phyloP scores from a whole-genome alignment of 1,284 basidiomycete genomes.

The Hortiboletus rubellus region DNA sequence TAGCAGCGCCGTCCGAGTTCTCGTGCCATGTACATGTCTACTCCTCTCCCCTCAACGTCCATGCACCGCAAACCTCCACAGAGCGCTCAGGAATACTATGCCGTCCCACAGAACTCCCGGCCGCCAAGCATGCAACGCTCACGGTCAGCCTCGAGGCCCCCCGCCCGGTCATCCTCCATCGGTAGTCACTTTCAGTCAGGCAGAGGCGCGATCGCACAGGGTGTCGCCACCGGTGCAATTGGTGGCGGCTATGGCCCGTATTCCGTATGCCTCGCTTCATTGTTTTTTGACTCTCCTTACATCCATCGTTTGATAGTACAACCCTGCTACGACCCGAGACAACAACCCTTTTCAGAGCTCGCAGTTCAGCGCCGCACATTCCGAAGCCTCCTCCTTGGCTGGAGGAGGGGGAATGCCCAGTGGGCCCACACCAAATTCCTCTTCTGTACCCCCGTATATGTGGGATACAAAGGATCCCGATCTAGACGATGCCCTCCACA shows the following conservation, averaged over 20 bases:
- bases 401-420: conserved; percentile 41
- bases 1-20: conserved; percentile 8
- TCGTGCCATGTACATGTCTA: conserved; percentile 4
- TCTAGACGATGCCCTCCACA: conserved; percentile 74
- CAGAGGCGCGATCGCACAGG: conserved; percentile 59
- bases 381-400: conserved; percentile 53
- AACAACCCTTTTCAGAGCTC: conserved; percentile 44
- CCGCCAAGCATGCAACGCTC: conserved; percentile 32
- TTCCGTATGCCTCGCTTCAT: conserved; percentile 51
- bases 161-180: conserved; percentile 32
- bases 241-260: conserved; percentile 78
- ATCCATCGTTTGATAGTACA: conserved; percentile 47
- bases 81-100: conserved; percentile 43
- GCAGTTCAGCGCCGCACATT: conserved; percentile 62
- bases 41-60: conserved; percentile 19
- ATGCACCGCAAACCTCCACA: conserved; percentile 36
- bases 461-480: conserved; percentile 77
- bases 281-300: conserved; percentile 1
- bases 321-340: conserved; percentile 49
- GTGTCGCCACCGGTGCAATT: conserved; percentile 71
- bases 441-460: conserved; percentile 60
- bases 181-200: conserved; percentile 39
- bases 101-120: conserved; percentile 51
- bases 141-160: conserved; percentile 31
- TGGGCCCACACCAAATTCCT: conserved; percentile 31